Evolutionary conservation across 2,329 filamentous ascomycete genomes (phyloP).

Genomic region (Aureobasidium zeae): DNA sequence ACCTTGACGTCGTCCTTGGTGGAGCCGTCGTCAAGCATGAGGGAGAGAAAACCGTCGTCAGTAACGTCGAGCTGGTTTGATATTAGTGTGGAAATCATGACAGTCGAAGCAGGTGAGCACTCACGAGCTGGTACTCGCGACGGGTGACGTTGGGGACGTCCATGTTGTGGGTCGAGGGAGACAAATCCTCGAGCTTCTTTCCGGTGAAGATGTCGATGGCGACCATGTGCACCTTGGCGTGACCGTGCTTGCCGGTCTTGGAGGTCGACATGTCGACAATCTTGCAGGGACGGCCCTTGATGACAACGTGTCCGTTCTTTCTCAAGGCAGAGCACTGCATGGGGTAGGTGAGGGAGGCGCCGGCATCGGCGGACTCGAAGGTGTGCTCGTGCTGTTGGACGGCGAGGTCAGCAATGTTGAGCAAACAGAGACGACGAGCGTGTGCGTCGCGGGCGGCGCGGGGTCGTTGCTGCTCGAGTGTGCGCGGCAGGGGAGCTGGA

Average conservation of each 20-base stretch:
- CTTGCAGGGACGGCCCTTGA: constrained; percentile 99
- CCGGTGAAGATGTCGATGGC: constrained; percentile 98
- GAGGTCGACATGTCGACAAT: constrained; percentile 99
- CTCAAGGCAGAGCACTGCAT: constrained; percentile 99
- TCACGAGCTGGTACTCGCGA: constrained; percentile 88
- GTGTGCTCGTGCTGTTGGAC: constrained; percentile 47
- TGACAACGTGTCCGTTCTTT: constrained; percentile 98
- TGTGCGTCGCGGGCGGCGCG: constrained; percentile 2
- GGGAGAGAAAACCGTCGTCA: constrained; percentile 88
- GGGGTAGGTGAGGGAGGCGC: constrained; percentile 86
- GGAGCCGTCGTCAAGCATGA: constrained; percentile 78
- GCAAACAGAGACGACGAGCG: background rate
- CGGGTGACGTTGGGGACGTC: constrained; percentile 91
- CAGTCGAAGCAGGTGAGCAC: constrained; percentile 31
- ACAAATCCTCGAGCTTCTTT: constrained; percentile 99
- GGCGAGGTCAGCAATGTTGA: constrained; percentile 6
- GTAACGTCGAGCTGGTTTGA: constrained; percentile 70
- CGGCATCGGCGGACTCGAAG: constrained; percentile 93
- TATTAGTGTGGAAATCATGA: constrained; percentile 19
- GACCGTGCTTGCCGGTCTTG: constrained; percentile 99
- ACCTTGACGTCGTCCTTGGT: constrained; percentile 94
- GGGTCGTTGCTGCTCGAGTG: constrained; percentile 5
- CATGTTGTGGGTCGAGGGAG: constrained; percentile 94
- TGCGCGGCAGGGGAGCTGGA: constrained; percentile 11
- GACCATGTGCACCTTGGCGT: constrained; percentile 99